Base-by-base conservation (phyloP, 1,139 yeast species). In the Geotrichum cucujoidarum region DNA sequence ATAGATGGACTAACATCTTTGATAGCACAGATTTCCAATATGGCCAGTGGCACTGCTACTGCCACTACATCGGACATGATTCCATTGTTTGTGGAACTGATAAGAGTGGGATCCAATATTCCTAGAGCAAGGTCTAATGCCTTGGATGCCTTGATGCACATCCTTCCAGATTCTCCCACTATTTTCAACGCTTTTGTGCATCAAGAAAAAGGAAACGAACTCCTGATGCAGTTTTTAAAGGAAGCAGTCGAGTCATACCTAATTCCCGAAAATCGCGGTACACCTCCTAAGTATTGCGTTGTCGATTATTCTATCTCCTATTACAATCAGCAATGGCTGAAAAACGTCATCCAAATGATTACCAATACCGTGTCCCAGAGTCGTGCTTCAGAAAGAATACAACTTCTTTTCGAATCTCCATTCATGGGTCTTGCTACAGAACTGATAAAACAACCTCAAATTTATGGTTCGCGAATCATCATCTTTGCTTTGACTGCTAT, bases 341-440 rank as follows among this genome's bases (percentile, higher is more conserved):
- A 67, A 45, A 60, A 66, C 2, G 61, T 78, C 50, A 66, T 88
- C 60, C 83, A 80, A 52, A 74, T 89, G 37, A 80, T 83, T 0
- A 68, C 80, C 18, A 77, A 80, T 53, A 69, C 89, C 43, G 73
- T 90, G 40, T 80, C 78, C 52, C 75, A 82, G 31, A 88, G 87
- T 49, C 77, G 85, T 14, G 95, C 95, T 29, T 58, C 69, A 14
- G 97, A 89, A 62, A 74, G 95, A 50, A 76, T 88, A 55, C 78
- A 96, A 60, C 87, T 87, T 55, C 67, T 90, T 47, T 85, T 88
- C 60, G 97, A 90, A 60, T 86, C 96, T 0, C 81, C 92, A 0
- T 70, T 90, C 39, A 68, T 90, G 34, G 65, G 67, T 33, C 75
- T 85, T 30, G 70, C 89, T 55, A 82, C 79, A 54, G 72, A 70